A percentile compares a stretch with the other conserved stretches of the same genome.
Conservation (phyloP, 805 yeast species). For the Candida dajiaensis region DNA sequence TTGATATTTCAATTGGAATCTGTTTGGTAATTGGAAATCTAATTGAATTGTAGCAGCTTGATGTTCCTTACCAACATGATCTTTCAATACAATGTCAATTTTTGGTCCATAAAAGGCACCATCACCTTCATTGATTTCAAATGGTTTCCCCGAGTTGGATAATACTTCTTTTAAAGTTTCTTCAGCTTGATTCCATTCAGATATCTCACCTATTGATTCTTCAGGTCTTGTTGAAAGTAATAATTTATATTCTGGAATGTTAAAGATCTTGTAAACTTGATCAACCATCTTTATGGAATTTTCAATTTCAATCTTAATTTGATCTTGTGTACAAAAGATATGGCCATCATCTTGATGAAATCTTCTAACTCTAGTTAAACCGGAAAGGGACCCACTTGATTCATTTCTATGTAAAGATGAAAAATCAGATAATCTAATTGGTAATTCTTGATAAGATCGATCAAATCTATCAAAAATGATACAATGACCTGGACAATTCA, state of each 20-base stretch:
- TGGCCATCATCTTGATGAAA: slow-evolving; percentile 99
- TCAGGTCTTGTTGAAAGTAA: slow-evolving; percentile 85
- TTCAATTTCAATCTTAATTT: slow-evolving; percentile 67
- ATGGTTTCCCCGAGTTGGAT: slow-evolving; percentile 44
- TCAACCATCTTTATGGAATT: slow-evolving; percentile 69
- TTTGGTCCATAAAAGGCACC: slow-evolving; percentile 97
- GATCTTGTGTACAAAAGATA: slow-evolving; percentile 79
- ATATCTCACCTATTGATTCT: slow-evolving; percentile 67
- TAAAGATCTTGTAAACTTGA: slow-evolving; percentile 61
- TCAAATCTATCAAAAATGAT: slow-evolving; percentile 69
- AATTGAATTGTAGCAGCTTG: slow-evolving; percentile 95
- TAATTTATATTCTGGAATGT: slow-evolving; percentile 42
- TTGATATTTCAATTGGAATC: slow-evolving; percentile 71
- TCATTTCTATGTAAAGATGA: slow-evolving; percentile 92
- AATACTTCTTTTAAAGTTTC: slow-evolving; percentile 53
- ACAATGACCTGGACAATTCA: slow-evolving; percentile 97
- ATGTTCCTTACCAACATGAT: slow-evolving; percentile 73
- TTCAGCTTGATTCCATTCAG: slow-evolving; percentile 85
- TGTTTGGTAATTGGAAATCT: slow-evolving; percentile 88
- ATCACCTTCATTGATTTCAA: slow-evolving; percentile 84
- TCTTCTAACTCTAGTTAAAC: slow-evolving; percentile 86
- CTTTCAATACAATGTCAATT: slow-evolving; percentile 79
- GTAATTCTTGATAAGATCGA: slow-evolving; percentile 80
- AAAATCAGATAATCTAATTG: slow-evolving; percentile 81
- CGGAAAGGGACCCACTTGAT: slow-evolving; percentile 89